A percentile compares a stretch with the other conserved stretches of the same genome.
These are phyloP conservation scores for Amauroascus niger DNA, from an alignment of 2,329 filamentous ascomycete genomes.

Conservation along the genomic window DNA sequence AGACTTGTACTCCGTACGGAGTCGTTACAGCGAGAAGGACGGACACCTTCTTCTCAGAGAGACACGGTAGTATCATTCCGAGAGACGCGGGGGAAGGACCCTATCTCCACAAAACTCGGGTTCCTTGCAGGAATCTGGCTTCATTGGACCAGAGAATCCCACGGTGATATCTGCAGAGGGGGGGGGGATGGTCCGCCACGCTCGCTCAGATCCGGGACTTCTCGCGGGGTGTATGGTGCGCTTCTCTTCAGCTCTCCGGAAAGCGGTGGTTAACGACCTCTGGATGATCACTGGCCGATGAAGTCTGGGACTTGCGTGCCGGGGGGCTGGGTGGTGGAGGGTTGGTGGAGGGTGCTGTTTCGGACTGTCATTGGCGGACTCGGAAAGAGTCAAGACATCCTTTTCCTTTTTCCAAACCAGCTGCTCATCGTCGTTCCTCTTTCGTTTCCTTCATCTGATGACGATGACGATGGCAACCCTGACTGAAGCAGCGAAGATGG, in stretches of 20 bases:
- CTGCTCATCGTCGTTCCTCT: not conserved
- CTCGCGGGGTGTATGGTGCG: not conserved
- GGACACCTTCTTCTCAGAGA: no score
- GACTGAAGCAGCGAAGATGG: no score
- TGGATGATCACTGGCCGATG: slow-evolving; percentile 12
- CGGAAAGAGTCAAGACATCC: not conserved
- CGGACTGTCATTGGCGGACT: slow-evolving; percentile 3
- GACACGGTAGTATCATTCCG: slow-evolving; percentile 3
- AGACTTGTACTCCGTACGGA: no score
- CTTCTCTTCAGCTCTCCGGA: slow-evolving; percentile 10
- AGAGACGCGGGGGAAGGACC: not conserved
- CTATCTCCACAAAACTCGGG: slow-evolving; percentile 7
- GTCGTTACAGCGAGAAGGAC: no score
- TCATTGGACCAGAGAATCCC: slow-evolving; percentile 13
- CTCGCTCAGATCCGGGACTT: slow-evolving; percentile 2
- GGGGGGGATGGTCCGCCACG: no score
- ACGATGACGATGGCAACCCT: slow-evolving; percentile 3
- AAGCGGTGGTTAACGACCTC: slow-evolving; percentile 5
- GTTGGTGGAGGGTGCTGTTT: not conserved
- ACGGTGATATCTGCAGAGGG: slow-evolving; percentile 12
- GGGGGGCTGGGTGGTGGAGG: not conserved
- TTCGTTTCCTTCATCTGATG: slow-evolving; percentile 3
- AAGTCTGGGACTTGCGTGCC: slow-evolving; percentile 3
- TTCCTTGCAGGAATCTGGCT: slow-evolving; percentile 15
- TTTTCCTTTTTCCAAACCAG: no score